Base-by-base conservation (phyloP, 1,139 yeast genomes). In the Sugiyamaella sp. region DNA sequence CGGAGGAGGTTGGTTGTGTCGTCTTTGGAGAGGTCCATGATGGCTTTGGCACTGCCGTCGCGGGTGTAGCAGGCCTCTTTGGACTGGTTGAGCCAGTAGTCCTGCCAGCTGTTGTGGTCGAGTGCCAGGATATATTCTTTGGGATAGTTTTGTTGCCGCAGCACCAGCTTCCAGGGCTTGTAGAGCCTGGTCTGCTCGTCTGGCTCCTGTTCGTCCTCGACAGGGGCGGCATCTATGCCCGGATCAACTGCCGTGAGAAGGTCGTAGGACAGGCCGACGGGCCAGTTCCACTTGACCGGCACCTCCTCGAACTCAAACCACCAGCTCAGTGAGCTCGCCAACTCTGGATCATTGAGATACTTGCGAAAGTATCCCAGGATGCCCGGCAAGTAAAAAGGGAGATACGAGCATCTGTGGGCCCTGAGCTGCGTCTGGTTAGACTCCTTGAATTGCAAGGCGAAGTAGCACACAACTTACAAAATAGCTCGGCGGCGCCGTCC, bases 21-120 rank as follows among this genome's bases (percentile, higher is more conserved):
- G 1, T 74, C 75, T 58, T 80, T 84, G 12, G 93, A 81, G 55
- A 91, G 70, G 33, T 78, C 76, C 96, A 91, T 86, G 21, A 91
- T 80, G 1, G 82, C 78, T 59, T 86, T 88, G 6, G 96, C 79
- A 22, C 81, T 80, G 0, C 96, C 95, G 59, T 85, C 82, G 33
- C 86, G 68, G 0, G 89, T 81, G 65, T 77, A 88, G 63, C 88
- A 81, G 2, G 90, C 79, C 65, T 91, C 97, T 63, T 91, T 91
- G 66, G 89, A 70, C 59, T 82, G 90, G 66, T 90, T 89, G 56
- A 84, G 74, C 82, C 93, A 81, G 49, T 80, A 78, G 52, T 78
- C 80, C 52, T 75, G 73, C 27, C 88, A 57, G 14, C 72, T 70
- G 1, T 64, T 53, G 8, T 61, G 58, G 1, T 65, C 56, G 24